Base-by-base conservation (phyloP, 768 basidiomycete genomes). In the Suillus subalutaceus region DNA sequence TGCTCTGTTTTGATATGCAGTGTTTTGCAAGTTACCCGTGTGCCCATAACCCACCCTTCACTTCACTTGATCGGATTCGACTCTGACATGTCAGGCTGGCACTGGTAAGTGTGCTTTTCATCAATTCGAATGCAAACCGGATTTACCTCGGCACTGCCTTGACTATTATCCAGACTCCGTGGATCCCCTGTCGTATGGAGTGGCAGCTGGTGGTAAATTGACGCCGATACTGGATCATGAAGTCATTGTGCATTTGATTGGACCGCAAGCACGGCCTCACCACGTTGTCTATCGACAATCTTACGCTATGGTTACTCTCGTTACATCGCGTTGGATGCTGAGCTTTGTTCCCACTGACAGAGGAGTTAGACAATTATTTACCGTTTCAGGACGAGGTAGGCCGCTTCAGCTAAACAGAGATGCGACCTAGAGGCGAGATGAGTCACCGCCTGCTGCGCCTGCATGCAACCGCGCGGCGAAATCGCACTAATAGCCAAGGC, bases 361-460 rank as follows among this genome's bases (percentile, higher is more conserved):
- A 40, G 58, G 38, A 18, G 16, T 41, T 59, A 2, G 38, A 26
- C 58, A 26, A 41, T 10, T 40, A 18, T 59, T 41, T 59, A 26
- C 40, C 26, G 16, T 12, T 59, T 59, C 38, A 59, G 16, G 57
- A 30, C 26, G 40, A 30, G n/a, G 18, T 60, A 16, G 18, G 6
- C 41, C 9, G 57, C 16, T 23, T 41, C 20, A 44, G n/a, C 8
- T 43, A 56, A 60, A 43, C 38, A 60, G 41, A 26, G 15, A 60
- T 43, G 59, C 12, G 40, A 26, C 59, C 26, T 43, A 43, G 59
- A 30, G 40, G 59, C 41, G 59, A 60, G 26, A 60, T 60, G 59
- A 60, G 59, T 60, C 59, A 60, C 43, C 59, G 59, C 41, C 59
- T 43, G 43, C 53, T 55, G 30, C 30, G 59, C 59, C 41, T 60